A percentile compares a stretch with the other conserved stretches of the same genome.
phyloP scores from a whole-genome alignment of 2,329 filamentous ascomycete species.

The Torrubiellomyces zombiae region DNA sequence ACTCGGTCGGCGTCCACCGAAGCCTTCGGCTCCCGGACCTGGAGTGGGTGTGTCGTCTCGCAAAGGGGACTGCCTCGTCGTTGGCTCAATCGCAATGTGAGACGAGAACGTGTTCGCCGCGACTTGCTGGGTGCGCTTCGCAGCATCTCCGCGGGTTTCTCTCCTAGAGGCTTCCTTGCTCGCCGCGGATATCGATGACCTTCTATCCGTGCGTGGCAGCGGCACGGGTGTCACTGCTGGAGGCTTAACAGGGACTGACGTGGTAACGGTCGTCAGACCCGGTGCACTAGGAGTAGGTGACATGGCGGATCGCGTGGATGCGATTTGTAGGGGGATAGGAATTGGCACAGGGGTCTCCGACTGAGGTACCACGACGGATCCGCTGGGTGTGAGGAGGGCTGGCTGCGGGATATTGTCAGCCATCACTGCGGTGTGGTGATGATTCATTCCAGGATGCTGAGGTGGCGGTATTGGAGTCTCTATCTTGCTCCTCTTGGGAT shows the following conservation, averaged over 20 bases:
- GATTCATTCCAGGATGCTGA: slow-evolving; percentile 15
- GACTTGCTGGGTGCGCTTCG: slow-evolving; percentile 23
- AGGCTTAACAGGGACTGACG: slow-evolving; percentile 14
- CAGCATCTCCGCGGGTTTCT: slow-evolving; percentile 27
- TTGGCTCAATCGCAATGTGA: slow-evolving; percentile 4
- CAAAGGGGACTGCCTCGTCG: slow-evolving; percentile 15
- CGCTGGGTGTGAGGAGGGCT: slow-evolving; percentile 2
- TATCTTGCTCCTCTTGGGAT: slow-evolving; percentile 35
- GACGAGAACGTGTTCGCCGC: slow-evolving; percentile 3
- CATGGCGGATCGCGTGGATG: slow-evolving; percentile 12
- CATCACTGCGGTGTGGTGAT: no score
- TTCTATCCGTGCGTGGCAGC: slow-evolving; percentile 16
- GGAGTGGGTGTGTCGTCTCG: slow-evolving; percentile 19
- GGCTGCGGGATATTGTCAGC: slow-evolving; percentile 1
- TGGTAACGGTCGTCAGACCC: slow-evolving; percentile 8
- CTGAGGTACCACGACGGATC: slow-evolving; percentile 8
- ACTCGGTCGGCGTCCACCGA: slow-evolving; percentile 24
- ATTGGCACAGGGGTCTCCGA: slow-evolving; percentile 27
- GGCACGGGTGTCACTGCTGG: slow-evolving; percentile 21
- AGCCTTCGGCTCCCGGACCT: slow-evolving; percentile 17
- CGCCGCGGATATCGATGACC: slow-evolving; percentile 16
- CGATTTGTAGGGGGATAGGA: slow-evolving; percentile 15
- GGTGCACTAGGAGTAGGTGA: slow-evolving; percentile 14
- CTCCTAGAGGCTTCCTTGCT: slow-evolving; percentile 18
- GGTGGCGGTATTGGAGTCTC: slow-evolving; percentile 38